These are phyloP conservation scores for Encephalitozoon cuniculi DNA, from an alignment of 371 early-diverging fungal species.

Conservation along the genomic window DNA sequence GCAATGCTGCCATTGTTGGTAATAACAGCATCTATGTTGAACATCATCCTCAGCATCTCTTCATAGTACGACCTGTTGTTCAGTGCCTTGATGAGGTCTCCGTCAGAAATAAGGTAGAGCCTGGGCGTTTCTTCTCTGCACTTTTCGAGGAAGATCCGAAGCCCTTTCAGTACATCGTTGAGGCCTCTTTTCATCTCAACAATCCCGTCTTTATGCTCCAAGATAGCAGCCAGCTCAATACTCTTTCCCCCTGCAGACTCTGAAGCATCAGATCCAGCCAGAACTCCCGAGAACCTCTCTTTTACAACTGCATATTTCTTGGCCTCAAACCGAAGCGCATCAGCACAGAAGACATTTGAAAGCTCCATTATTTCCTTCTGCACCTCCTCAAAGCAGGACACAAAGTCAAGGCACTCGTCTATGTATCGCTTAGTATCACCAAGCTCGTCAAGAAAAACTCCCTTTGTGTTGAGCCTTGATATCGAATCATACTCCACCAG, in stretches of 20 bases:
- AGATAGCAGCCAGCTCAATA: background rate
- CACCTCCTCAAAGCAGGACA: background rate
- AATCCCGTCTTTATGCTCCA: background rate
- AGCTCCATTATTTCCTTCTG: background rate
- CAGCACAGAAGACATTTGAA: background rate
- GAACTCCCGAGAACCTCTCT: background rate
- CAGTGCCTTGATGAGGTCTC: constrained; percentile 63
- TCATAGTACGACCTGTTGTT: background rate
- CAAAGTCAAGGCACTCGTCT: background rate
- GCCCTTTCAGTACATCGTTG: background rate
- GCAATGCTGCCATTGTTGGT: background rate
- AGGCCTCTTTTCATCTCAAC: background rate
- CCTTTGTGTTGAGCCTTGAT: background rate
- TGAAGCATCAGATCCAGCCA: background rate
- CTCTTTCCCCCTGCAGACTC: background rate
- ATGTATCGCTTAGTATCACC: background rate
- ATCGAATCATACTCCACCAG: background rate
- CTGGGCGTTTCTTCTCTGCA: constrained; percentile 46
- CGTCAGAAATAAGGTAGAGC: constrained; percentile 65
- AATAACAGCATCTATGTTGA: constrained; percentile 19
- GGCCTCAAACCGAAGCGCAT: background rate
- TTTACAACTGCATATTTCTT: background rate
- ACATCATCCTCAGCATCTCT: constrained; percentile 5
- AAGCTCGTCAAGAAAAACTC: background rate
- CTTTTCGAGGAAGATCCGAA: background rate